Evolutionary conservation across 2,329 filamentous ascomycete species (phyloP).

Genomic region (Colletotrichum godetiae): DNA sequence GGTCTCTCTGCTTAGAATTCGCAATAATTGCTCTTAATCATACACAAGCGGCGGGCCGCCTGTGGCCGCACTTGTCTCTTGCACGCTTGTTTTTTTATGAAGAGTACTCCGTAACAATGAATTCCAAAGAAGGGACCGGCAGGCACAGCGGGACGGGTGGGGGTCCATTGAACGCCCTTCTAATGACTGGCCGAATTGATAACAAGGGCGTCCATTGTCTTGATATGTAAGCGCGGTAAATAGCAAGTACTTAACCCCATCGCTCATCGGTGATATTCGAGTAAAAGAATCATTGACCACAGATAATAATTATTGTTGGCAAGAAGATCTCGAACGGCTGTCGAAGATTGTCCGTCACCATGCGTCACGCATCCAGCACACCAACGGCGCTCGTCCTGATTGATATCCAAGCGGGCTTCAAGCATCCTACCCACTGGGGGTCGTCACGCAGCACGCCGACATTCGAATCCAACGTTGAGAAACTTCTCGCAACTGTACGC

Average conservation of each 20-base stretch:
- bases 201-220: background rate
- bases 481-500: constrained; percentile 47
- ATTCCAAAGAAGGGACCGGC: too few relatives aligned
- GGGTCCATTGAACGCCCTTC: background rate
- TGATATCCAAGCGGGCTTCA: constrained; percentile 58
- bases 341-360: constrained; percentile 1
- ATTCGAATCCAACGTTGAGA: constrained; percentile 55
- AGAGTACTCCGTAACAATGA: too few relatives aligned
- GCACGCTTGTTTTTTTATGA: too few relatives aligned
- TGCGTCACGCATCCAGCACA: constrained; percentile 35
- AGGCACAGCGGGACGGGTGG: too few relatives aligned
- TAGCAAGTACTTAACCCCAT: background rate
- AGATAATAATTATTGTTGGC: background rate
- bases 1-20: too few relatives aligned
- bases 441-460: constrained; percentile 53
- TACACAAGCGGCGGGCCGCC: too few relatives aligned
- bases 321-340: background rate
- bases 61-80: too few relatives aligned
- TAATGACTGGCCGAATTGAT: background rate
- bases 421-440: constrained; percentile 51
- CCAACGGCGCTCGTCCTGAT: constrained; percentile 58
- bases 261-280: background rate
- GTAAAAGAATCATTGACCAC: background rate
- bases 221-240: background rate
- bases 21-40: too few relatives aligned